Evolutionary conservation across 192 early-diverging fungal species (phyloP).

Genomic region (Thoreauomyces humboldtii): DNA sequence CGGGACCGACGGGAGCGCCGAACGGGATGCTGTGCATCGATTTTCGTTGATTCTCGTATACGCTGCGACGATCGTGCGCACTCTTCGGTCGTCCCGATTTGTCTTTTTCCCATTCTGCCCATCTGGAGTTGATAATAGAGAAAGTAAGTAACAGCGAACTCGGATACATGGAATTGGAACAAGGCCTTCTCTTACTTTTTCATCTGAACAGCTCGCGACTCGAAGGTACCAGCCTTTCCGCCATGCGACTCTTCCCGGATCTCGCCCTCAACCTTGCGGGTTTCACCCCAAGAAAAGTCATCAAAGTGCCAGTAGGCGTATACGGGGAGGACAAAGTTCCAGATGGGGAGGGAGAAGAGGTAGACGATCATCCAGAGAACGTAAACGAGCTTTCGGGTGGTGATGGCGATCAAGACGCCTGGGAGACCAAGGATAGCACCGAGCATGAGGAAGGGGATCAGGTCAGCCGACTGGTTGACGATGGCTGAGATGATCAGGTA

Average conservation of each 20-base stretch:
- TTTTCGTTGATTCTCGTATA: too few species aligned
- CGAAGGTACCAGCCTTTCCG: conserved; percentile 19
- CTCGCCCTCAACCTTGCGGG: conserved; percentile 88
- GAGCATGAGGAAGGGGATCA: conserved; percentile 67
- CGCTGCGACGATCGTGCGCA: too few species aligned
- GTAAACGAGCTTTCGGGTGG: conserved; percentile 62
- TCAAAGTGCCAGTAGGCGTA: conserved; percentile 99
- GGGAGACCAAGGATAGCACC: conserved; percentile 76
- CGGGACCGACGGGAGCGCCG: not conserved
- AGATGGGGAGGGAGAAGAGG: conserved; percentile 77
- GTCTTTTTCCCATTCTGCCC: conserved; percentile 27
- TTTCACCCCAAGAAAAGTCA: conserved; percentile 79
- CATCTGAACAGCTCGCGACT: conserved; percentile 16
- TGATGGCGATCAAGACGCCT: conserved; percentile 74
- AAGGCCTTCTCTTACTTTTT: conserved; percentile 1
- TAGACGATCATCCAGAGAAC: conserved; percentile 95
- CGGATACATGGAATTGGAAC: not conserved
- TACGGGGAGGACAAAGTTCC: conserved; percentile 78
- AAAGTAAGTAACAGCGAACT: not conserved
- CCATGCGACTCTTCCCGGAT: conserved; percentile 65
- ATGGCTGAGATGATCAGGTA: conserved; percentile 58
- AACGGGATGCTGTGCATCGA: not conserved
- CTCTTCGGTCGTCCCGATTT: not conserved
- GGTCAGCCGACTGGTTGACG: conserved; percentile 2
- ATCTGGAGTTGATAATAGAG: conserved; percentile 2